Conservation (phyloP, 345 rosid genomes). For the Syzygium grande region DNA sequence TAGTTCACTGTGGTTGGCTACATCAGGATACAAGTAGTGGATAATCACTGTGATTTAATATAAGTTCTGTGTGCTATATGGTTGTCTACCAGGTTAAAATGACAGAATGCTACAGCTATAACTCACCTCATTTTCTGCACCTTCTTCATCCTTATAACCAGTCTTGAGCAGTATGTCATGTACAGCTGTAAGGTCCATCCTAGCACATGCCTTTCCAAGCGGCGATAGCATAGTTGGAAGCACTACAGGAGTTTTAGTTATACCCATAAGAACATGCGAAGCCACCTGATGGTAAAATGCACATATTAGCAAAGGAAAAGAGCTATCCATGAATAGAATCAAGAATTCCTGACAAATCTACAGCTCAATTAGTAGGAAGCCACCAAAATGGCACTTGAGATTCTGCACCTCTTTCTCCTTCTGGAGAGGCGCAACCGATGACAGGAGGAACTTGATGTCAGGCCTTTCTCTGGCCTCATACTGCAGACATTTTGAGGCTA, state of each 20-base stretch:
- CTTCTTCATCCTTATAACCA: constrained; percentile 85
- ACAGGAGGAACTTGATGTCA: constrained; percentile 41
- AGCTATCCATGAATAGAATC: background rate
- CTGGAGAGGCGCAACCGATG: constrained; percentile 56
- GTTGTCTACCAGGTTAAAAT: background rate
- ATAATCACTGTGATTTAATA: background rate
- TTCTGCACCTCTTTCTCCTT: constrained; percentile 47
- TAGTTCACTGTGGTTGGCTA: background rate
- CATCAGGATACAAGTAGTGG: background rate
- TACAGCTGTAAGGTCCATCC: constrained; percentile 78
- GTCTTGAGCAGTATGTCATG: constrained; percentile 76
- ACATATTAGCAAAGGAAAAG: background rate
- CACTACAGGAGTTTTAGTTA: constrained; percentile 37
- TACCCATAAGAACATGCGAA: constrained; percentile 55
- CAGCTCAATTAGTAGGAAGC: background rate
- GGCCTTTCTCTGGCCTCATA: constrained; percentile 72
- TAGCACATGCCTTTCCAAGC: constrained; percentile 61
- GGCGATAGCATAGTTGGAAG: constrained; percentile 56
- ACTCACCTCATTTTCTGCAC: constrained; percentile 72
- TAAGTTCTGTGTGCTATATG: background rate
- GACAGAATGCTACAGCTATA: background rate
- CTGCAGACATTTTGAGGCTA: constrained; percentile 67
- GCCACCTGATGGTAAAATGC: constrained; percentile 30
- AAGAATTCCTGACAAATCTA: background rate
- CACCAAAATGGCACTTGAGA: constrained; percentile 3